phyloP scores from a whole-genome alignment of 768 basidiomycete species.

The Pisolithus microcarpus region DNA sequence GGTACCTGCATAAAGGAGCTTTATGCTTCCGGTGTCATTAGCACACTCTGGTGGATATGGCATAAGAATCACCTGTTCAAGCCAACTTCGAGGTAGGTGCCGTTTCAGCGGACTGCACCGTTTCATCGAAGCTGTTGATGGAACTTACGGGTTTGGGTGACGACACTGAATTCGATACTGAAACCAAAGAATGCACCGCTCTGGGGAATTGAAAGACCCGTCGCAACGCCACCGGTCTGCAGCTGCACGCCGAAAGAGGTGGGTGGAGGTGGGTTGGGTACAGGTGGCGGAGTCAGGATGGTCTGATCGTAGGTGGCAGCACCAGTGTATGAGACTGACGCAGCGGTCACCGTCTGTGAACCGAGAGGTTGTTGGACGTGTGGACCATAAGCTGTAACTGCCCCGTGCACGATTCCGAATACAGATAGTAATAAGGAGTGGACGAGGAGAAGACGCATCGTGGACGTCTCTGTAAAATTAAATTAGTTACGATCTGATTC shows the following conservation, averaged over 20 bases:
- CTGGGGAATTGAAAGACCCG: conserved; percentile 35
- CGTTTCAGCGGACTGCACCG: neutral
- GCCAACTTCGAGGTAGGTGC: conserved; percentile 6
- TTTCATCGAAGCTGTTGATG: neutral
- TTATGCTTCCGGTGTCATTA: conserved; percentile 12
- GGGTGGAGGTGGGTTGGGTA: conserved; percentile 39
- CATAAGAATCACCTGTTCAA: conserved; percentile 10
- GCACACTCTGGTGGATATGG: neutral
- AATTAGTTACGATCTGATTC: neutral
- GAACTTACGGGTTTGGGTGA: conserved; percentile 54
- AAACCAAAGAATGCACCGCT: conserved; percentile 65
- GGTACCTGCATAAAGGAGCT: conserved; percentile 50
- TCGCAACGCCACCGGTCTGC: conserved; percentile 17
- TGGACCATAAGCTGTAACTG: conserved; percentile 18
- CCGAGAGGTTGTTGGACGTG: conserved; percentile 20
- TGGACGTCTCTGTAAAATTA: neutral
- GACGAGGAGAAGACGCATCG: conserved; percentile 19
- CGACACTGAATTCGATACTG: conserved; percentile 70
- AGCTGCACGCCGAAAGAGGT: conserved; percentile 41
- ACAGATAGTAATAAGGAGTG: conserved; percentile 15
- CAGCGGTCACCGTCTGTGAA: conserved; percentile 22
- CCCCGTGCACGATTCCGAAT: conserved; percentile 7
- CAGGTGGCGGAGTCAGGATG: conserved; percentile 40
- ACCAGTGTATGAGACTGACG: conserved; percentile 37
- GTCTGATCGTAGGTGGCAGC: conserved; percentile 49